Evolutionary conservation across 1,139 yeast genomes (phyloP), one percentile per base, ranked within the genome.

Genomic region (Hyphopichia buzzinii): DNA sequence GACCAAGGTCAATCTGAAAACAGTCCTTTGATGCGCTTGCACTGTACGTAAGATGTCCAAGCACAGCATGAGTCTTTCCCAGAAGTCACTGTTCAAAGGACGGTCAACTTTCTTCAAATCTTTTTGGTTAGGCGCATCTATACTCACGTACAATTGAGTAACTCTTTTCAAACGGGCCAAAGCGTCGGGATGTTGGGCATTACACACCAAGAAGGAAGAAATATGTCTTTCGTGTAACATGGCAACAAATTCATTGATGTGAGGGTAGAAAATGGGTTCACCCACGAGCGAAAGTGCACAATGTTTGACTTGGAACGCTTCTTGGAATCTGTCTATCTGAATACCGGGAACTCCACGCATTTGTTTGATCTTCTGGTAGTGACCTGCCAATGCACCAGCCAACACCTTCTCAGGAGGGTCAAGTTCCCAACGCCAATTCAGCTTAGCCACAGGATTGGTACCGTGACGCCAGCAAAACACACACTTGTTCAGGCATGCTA

Each of bases 381-480:
- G 97, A 3, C 96, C 96, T 47, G 76, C 80, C 35, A 89, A 64
- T 1, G 96, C 97, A 24, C 96, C 96, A 36, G 84, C 79, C 44
- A 89, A 59, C 36, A 89, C 87, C 42, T 72, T 81, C 50, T 86
- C 92, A 0, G 97, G 96, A 16, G 84, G 81, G 59, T 89, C 96
- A 17, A 88, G 84, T 52, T 87, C 92, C 97, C 97, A 89, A 54
- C 97, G 73, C 97, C 97, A 89, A 44, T 69, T 71, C 49, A 84
- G 84, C 31, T 95, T 89, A 19, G 96, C 96, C 1, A 90, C 97
- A 0, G 97, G 97, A 52, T 89, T 90, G 3, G 97, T 89, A 33
- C 97, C 97, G 55, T 90, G 97, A 56, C 97, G 76, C 97, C 97
- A 89, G 63, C 97, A 89, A 55, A 89, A 89, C 3, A 89, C 97